Evolutionary conservation across 2,329 filamentous ascomycete genomes (phyloP), one percentile per base, ranked within the genome.

Genomic region (Talaromyces sp.): DNA sequence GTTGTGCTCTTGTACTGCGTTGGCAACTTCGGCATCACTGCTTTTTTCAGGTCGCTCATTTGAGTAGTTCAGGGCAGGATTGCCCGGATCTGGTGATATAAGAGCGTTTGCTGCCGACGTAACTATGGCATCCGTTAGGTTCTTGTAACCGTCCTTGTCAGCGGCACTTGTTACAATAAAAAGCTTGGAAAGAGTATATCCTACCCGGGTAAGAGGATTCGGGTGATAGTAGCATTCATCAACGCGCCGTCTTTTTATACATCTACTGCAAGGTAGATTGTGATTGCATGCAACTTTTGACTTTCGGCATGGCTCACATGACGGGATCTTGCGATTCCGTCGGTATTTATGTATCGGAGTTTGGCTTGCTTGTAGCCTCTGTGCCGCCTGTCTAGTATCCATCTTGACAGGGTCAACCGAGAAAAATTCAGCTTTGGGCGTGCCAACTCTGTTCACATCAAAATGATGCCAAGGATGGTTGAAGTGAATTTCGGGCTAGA

Each of bases 221-320:
- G 49, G 49, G 24, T 52, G 49, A 52, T 52, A 52, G 16, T 52
- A 52, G 16, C 49, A 52, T 52, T 52, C 49, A 11, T 52, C 49
- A 35, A 52, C 14, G 11, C 49, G 49, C 49, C 49, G 49, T 52
- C 49, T 33, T 52, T 19, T 52, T 19, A 52, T 33, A 2, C 49
- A 52, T 52, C 49, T 52, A 52, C 49, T 52, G 9, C 49, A 52
- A 33, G 49, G 49, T 1, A 52, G 24, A 16, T 13, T 35, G 11
- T 52, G 49, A 35, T 52, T 52, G 16, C 49, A 52, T 16, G 49
- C 49, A 19, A 52, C 49, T 52, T 52, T 52, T 4, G 49, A 52
- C 27, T 35, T 52, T 52, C 49, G 49, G 27, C 49, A 52, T 33
- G 49, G 49, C 16, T 52, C 49, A 10, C 49, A 52, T 2, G 49